Percentiles rank a stretch among this genome's conserved stretches.
These are phyloP conservation scores for Eurotiales sp. DNA, from an alignment of 2,329 filamentous ascomycete genomes.

Conservation along the genomic window DNA sequence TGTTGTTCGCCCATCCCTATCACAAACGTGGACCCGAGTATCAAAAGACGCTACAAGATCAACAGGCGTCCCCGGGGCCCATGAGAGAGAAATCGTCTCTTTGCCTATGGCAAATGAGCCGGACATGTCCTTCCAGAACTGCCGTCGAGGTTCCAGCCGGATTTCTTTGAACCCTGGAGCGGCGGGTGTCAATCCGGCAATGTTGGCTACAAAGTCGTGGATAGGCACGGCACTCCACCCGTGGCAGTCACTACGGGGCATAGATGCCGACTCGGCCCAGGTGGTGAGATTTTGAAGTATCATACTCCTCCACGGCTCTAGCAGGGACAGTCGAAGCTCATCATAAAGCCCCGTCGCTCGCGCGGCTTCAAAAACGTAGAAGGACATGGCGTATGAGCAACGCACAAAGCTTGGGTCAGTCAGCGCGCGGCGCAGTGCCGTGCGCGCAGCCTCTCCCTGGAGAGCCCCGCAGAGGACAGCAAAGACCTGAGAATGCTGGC, in stretches of 20 bases:
- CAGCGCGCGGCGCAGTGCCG: slow-evolving; percentile 17
- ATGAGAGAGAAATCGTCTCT: too few species aligned
- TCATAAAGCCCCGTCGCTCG: slow-evolving; percentile 20
- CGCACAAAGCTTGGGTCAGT: slow-evolving; percentile 14
- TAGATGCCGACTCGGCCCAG: slow-evolving; percentile 23
- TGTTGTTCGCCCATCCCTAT: too few species aligned
- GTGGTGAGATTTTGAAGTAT: slow-evolving; percentile 22
- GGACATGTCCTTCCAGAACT: background rate
- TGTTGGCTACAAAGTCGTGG: slow-evolving; percentile 20
- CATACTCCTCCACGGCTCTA: slow-evolving; percentile 22
- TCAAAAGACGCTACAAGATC: too few species aligned
- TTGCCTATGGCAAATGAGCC: too few species aligned
- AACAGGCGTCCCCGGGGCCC: too few species aligned
- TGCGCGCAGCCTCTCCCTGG: slow-evolving; percentile 14
- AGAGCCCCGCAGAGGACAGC: slow-evolving; percentile 19
- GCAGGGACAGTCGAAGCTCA: slow-evolving; percentile 17
- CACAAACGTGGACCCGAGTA: too few species aligned
- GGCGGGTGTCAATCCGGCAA: slow-evolving; percentile 14
- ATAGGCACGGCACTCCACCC: slow-evolving; percentile 23
- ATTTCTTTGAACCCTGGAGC: slow-evolving; percentile 12
- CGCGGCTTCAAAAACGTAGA: slow-evolving; percentile 23
- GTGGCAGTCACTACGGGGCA: slow-evolving; percentile 23
- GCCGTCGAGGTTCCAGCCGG: background rate
- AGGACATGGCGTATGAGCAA: slow-evolving; percentile 20
- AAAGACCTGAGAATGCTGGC: slow-evolving; percentile 24